Evolutionary conservation across 2,329 filamentous ascomycete genomes (phyloP), one percentile per base, ranked within the genome.

Genomic region (Colletotrichum chrysophilum): DNA sequence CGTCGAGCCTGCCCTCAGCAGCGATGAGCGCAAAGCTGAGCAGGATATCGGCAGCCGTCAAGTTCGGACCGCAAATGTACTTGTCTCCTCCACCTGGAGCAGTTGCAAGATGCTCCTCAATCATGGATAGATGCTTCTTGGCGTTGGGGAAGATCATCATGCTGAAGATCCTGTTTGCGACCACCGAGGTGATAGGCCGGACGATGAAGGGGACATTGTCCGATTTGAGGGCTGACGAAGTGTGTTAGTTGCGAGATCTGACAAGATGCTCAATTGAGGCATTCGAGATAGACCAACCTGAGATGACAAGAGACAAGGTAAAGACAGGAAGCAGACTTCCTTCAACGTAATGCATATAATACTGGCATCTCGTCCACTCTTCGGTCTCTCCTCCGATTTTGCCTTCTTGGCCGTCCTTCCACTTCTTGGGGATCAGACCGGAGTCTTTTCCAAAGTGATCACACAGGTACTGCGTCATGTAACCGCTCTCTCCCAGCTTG

Each of bases 311-410:
- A 16, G 88, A 86, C 76, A 95, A 84, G 1, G 96, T 84, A 77
- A 97, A 83, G 64, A 92, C 87, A 1, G 92, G 90, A 93, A 97
- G 97, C 76, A 98, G 85, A 76, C 91, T 95, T 13, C 96, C 96
- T 85, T 98, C 96, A 7, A 91, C 89, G 84, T 96, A 98, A 83
- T 98, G 94, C 88, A 98, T 91, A 78, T 91, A 92, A 82, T 95
- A 94, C 81, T 89, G 87, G 82, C 89, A 92, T 66, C 91, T 87
- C 83, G 91, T 82, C 87, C 88, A 92, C 75, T 86, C 87, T 80
- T 92, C 89, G 34, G 90, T 92, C 86, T 93, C 91, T 28, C 91
- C 91, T 18, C 89, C 89, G 13, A 91, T 77, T 79, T 89, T 87
- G 68, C 88, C 87, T 81, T 93, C 90, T 80, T 88, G 86, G n/a